Evolutionary conservation across 2,329 filamentous ascomycete species (phyloP).

Genomic region (Aspergillus quadrilineatus): DNA sequence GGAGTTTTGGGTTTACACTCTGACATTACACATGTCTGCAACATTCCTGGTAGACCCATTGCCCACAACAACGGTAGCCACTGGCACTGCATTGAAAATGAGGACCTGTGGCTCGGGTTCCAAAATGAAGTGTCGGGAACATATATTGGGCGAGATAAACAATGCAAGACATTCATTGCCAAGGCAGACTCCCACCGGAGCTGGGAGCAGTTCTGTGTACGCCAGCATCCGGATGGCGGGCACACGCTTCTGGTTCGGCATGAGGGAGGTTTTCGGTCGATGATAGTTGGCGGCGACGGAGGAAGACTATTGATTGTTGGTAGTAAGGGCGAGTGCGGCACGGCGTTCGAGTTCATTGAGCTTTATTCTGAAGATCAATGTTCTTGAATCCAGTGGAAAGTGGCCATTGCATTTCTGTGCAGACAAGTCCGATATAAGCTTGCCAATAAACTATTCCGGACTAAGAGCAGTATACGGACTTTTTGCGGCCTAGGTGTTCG

Average conservation of each 20-base stretch:
- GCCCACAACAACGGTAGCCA: neutral
- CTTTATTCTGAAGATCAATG: neutral
- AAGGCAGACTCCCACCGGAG: neutral
- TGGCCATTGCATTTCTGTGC: too few relatives aligned
- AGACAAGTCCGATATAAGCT: too few relatives aligned
- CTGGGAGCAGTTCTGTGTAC: neutral
- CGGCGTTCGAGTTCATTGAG: neutral
- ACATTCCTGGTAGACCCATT: neutral
- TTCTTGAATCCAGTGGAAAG: too few relatives aligned
- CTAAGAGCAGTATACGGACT: too few relatives aligned
- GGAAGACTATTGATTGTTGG: neutral
- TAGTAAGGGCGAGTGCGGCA: neutral
- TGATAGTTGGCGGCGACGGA: neutral
- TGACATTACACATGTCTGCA: neutral
- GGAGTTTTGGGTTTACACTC: neutral
- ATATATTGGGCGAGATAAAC: neutral
- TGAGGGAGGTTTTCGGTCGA: neutral
- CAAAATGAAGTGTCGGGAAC: neutral
- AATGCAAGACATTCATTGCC: neutral
- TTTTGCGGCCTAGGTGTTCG: too few relatives aligned
- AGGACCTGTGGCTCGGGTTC: neutral
- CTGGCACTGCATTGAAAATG: neutral
- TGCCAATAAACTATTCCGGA: too few relatives aligned
- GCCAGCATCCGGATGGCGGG: neutral
- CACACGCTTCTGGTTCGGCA: neutral